Evolutionary conservation across 106 monocot species (phyloP), one percentile per base, ranked within the genome.

Genomic region (Apostasia shenzhenica): DNA sequence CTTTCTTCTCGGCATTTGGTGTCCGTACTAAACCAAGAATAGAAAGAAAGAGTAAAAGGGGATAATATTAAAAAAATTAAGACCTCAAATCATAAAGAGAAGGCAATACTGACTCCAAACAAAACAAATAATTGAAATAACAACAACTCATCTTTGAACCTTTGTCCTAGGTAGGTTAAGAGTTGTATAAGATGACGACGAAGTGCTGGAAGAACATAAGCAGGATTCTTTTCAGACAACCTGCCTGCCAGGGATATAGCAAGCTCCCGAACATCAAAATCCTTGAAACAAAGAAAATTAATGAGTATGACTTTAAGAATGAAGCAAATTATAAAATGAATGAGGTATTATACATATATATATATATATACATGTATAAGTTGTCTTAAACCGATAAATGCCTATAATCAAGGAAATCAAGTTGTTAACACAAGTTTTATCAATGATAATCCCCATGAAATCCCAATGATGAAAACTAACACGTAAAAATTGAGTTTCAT

Each of bases 1-100:
- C 92, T 97, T 79, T 97, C 95, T 80, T 97, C 95, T 85, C 78
- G 89, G 75, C 89, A 86, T 58, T 97, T 97, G 86, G 79, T 92
- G 80, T 97, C 95, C 68, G 81, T 83, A 77, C 95, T 97, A 84
- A 80, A 59, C 50, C 52, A 67, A 48, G 40, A 55, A 26, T 49
- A 45, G 11, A 45, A 42, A 63, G 67, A 59, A 9, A 57, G 14
- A 13, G 40, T 61, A 50, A 54, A 9, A 14, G 2, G 51, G 72
- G 40, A 47, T 46, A 45, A 3, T 8, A 70, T 42, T n/a, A 13
- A 42, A 5, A 1, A 14, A 13, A 14, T 8, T 11, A 41, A 65
- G 11, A 1, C 0, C 26, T 39, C 65, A 13, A 8, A 14, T 50
- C 53, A 4, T 59, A 44, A 13, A 5, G 0, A 5, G 38, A 49